Base-by-base conservation (phyloP, 2,329 filamentous ascomycete genomes). In the Diaporthe ilicicola region DNA sequence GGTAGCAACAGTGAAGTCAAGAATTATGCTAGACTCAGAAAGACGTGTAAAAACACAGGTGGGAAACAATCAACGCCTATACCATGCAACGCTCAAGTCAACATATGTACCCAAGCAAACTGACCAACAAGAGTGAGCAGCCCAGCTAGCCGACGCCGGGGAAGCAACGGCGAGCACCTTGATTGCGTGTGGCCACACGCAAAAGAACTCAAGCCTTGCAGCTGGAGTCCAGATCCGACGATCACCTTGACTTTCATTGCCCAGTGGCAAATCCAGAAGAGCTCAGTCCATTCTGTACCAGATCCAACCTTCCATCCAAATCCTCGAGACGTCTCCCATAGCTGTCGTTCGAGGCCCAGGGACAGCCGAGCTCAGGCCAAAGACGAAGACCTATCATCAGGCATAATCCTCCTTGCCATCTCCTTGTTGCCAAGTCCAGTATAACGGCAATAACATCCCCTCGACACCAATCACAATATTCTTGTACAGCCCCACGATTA, bases 201-300 rank as follows among this genome's bases (percentile, higher is more conserved):
- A 50, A 37, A 50, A 37, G 44, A 64, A 44, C 44, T 50, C 59
- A 37, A 64, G 44, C 59, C 59, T 13, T 15, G 22, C 37, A 19
- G 46, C n/a, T 9, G 42, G 5, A 34, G 22, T 19, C 42, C 9
- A n/a, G 29, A 24, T 24, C 6, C 13, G 44, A 64, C 59, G 44
- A 64, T 64, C 42, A 64, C 59, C 44, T 64, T 64, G 9, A 64
- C 59, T 44, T 50, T 64, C 42, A 44, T 50, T 37, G 59, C 42
- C 32, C n/a, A 34, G 37, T 9, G 29, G 44, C 59, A 50, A 64
- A 24, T 44, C 44, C 44, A 29, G 59, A 64, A 50, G 59, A 64
- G 59, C 34, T 27, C 44, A 50, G 44, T 50, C 59, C 19, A 17
- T 50, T 24, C 46, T 27, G 27, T 17, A 37, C 44, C 56, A 48